Percentiles rank a stretch among this genome's conserved stretches.
Evolutionary conservation across 345 rosid species (phyloP).

Genomic region (Citrus maxima): DNA sequence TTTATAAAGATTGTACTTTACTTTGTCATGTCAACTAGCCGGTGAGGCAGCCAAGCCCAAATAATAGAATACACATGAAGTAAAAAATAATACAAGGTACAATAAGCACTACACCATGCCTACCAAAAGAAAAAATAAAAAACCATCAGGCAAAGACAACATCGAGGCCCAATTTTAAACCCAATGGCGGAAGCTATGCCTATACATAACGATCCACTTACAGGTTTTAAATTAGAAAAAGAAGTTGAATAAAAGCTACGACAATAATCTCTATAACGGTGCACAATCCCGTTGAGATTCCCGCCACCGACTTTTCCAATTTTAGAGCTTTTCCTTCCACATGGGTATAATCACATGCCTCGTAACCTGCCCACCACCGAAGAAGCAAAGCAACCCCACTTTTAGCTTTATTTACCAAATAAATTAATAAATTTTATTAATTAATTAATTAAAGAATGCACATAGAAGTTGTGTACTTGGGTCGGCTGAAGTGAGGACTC

Average conservation of each 20-base stretch:
- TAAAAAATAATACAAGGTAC: neutral
- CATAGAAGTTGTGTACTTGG: constrained; percentile 36
- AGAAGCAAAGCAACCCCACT: neutral
- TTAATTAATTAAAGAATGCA: neutral
- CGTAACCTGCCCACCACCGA: constrained; percentile 42
- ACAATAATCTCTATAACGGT: neutral
- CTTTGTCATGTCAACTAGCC: no score
- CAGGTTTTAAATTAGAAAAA: neutral
- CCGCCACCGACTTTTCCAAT: constrained; percentile 27
- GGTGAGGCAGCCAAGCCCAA: no score
- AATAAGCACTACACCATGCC: neutral
- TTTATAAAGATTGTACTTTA: no score
- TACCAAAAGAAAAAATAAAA: neutral
- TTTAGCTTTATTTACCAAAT: neutral
- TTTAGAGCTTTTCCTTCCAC: constrained; percentile 3
- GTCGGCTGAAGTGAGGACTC: constrained; percentile 38
- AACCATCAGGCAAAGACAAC: neutral
- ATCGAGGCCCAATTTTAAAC: neutral
- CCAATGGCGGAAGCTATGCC: neutral
- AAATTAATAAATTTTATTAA: neutral
- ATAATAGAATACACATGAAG: no score
- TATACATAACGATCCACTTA: neutral
- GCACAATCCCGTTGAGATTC: constrained; percentile 7
- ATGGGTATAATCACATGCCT: constrained; percentile 36
- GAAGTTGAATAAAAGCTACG: neutral